Percentiles rank a stretch among this genome's conserved stretches.
These are phyloP conservation scores for Drechslerella dactyloides DNA, from an alignment of 2,329 filamentous ascomycete species.

Conservation along the genomic window DNA sequence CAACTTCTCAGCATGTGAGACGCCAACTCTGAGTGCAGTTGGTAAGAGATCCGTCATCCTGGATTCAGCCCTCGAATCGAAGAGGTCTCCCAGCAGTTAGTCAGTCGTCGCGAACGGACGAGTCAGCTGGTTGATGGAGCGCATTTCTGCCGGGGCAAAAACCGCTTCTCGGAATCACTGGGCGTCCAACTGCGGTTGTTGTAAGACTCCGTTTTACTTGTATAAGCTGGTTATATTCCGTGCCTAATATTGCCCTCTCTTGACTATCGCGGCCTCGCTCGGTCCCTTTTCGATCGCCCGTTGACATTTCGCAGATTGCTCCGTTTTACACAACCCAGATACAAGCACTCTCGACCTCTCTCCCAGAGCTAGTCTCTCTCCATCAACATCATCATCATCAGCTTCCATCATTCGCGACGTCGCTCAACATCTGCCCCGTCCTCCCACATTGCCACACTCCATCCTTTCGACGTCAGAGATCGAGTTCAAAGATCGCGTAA, in stretches of 20 bases:
- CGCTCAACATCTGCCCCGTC: background rate
- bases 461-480: too few species aligned
- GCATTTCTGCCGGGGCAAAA: slow-evolving; percentile 47
- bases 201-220: too few species aligned
- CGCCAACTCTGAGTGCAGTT: background rate
- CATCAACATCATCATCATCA: too few species aligned
- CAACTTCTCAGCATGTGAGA: slow-evolving; percentile 37
- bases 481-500: background rate
- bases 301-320: background rate
- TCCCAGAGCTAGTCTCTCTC: too few species aligned
- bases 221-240: slow-evolving; percentile 10
- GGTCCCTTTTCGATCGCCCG: background rate
- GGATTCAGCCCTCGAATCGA: background rate
- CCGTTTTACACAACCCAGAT: too few species aligned
- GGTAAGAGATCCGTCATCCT: background rate
- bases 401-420: too few species aligned
- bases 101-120: background rate
- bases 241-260: too few species aligned
- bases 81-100: too few species aligned
- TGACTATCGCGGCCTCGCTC: too few species aligned
- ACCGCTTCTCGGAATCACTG: slow-evolving; percentile 45
- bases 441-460: too few species aligned
- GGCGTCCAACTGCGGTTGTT: too few species aligned
- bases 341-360: too few species aligned
- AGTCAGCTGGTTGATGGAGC: background rate